These are phyloP conservation scores for Xylaria curta DNA, from an alignment of 495 filamentous ascomycete genomes.

Conservation along the genomic window DNA sequence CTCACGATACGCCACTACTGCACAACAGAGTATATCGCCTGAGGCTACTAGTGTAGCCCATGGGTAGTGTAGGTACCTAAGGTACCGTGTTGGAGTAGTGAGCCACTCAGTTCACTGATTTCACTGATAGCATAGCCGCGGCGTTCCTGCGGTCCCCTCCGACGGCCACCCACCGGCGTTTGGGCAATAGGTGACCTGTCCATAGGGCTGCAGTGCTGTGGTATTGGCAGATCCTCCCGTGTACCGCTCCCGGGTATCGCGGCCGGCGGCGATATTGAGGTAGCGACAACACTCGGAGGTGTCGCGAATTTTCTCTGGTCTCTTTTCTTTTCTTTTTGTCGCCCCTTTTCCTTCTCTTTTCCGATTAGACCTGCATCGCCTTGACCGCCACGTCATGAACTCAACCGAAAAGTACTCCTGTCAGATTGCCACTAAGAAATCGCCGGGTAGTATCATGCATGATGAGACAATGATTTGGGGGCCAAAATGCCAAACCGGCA, in stretches of 20 bases:
- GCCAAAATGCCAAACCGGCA: slow-evolving; percentile 1
- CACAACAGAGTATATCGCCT: slow-evolving; percentile 10
- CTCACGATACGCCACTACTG: slow-evolving; percentile 22
- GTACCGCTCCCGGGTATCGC: slow-evolving; percentile 2
- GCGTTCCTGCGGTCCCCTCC: neutral
- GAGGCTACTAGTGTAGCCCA: neutral
- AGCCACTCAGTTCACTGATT: neutral
- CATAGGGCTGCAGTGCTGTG: slow-evolving; percentile 25
- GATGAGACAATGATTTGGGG: slow-evolving; percentile 1
- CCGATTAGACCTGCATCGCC: neutral
- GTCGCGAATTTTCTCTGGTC: neutral
- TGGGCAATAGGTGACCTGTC: neutral
- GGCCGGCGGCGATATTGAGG: neutral
- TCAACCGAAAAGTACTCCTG: neutral
- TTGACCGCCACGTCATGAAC: slow-evolving; percentile 15
- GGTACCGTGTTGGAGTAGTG: neutral
- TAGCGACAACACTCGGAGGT: neutral
- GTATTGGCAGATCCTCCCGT: neutral
- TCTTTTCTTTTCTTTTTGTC: neutral
- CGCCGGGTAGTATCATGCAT: slow-evolving; percentile 12
- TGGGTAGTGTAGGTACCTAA: neutral
- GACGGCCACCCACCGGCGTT: slow-evolving; percentile 5
- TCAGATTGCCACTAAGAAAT: slow-evolving; percentile 4
- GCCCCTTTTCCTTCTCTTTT: neutral
- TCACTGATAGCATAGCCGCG: neutral